These are phyloP conservation scores for Lentinus tigrinus DNA, from an alignment of 768 basidiomycete species.

Conservation along the genomic window DNA sequence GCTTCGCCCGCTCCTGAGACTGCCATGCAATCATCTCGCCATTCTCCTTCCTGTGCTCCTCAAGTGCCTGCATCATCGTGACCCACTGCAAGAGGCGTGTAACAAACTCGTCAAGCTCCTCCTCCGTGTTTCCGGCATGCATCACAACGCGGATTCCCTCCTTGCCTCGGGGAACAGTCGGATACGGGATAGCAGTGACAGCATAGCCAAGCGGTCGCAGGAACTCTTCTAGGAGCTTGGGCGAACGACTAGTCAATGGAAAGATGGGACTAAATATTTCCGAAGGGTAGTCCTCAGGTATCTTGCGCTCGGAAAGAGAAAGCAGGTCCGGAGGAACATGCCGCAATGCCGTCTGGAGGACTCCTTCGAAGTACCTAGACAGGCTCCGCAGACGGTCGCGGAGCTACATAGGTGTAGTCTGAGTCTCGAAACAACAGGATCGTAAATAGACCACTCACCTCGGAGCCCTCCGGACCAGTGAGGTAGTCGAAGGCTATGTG, in stretches of 20 bases:
- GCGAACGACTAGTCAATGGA: constrained; percentile 10
- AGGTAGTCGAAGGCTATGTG: constrained; percentile 11
- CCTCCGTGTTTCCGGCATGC: constrained; percentile 18
- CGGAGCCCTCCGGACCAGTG: constrained; percentile 7
- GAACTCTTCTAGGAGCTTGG: constrained; percentile 10
- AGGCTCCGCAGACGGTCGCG: neutral
- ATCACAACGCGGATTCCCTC: constrained; percentile 19
- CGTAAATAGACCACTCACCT: neutral
- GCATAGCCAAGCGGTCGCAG: constrained; percentile 12
- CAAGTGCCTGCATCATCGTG: neutral
- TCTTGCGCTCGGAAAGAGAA: neutral
- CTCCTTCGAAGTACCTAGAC: constrained; percentile 5
- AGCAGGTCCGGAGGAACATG: constrained; percentile 8
- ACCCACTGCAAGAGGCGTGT: constrained; percentile 10
- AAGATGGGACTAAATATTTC: constrained; percentile 14
- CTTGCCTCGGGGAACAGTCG: constrained; percentile 15
- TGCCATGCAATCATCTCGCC: too few relatives aligned
- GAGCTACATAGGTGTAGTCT: neutral
- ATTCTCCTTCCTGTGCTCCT: neutral
- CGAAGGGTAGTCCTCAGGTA: constrained; percentile 6
- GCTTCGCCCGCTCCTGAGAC: too few relatives aligned
- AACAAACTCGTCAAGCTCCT: constrained; percentile 25
- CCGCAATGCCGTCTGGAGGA: neutral
- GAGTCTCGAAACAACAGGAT: too few relatives aligned
- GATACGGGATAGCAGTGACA: constrained; percentile 12